Percentiles rank a stretch among this genome's conserved stretches.
These are phyloP conservation scores for Geosmithia morbida DNA, from an alignment of 2,329 filamentous ascomycete species.

Conservation along the genomic window DNA sequence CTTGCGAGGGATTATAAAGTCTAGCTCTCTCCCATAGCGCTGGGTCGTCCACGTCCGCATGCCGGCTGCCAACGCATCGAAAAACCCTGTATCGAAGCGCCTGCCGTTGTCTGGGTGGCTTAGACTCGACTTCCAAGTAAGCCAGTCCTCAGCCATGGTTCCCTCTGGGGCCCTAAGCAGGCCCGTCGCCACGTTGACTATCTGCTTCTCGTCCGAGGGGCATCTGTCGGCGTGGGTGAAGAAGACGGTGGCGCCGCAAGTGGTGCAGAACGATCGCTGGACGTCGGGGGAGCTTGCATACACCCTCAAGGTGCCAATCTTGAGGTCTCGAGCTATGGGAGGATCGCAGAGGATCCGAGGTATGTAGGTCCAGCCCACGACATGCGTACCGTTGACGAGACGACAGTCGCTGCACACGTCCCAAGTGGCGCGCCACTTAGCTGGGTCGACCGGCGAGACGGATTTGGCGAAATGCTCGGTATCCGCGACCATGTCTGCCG, in stretches of 20 bases:
- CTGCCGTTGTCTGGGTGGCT: conserved; percentile 18
- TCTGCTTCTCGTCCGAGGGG: conserved; percentile 13
- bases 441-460: conserved; percentile 19
- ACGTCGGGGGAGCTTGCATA: conserved; percentile 23
- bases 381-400: conserved; percentile 23
- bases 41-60: conserved; percentile 20
- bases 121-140: conserved; percentile 27
- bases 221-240: conserved; percentile 13
- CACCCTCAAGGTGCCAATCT: conserved; percentile 26
- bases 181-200: conserved; percentile 28
- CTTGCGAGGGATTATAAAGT: background rate
- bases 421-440: conserved; percentile 26
- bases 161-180: conserved; percentile 29
- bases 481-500: conserved; percentile 12
- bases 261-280: conserved; percentile 28
- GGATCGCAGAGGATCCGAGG: conserved; percentile 22
- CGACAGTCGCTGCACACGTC: conserved; percentile 31
- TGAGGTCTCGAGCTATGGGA: conserved; percentile 17
- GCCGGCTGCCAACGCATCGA: conserved; percentile 18
- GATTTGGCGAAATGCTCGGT: conserved; percentile 12
- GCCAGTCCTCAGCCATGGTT: conserved; percentile 26
- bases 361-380: conserved; percentile 26
- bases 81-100: conserved; percentile 20
- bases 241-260: conserved; percentile 30
- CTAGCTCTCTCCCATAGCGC: conserved; percentile 15